Evolutionary conservation across 2,329 filamentous ascomycete species (phyloP), one percentile per base, ranked within the genome.

Genomic region (Calonectria montana): DNA sequence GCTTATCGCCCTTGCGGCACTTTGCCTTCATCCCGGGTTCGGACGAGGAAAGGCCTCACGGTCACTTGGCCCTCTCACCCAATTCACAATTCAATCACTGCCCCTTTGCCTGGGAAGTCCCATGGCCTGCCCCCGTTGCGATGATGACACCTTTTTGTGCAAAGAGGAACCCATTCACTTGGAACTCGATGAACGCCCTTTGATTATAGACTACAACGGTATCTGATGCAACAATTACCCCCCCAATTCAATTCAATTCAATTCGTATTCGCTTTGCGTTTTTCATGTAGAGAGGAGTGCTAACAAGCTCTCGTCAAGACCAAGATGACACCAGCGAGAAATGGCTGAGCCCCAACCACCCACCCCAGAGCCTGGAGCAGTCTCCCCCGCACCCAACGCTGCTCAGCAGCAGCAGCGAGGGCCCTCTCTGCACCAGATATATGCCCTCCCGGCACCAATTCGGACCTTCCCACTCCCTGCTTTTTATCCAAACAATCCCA

Each of bases 181-280:
- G 84, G 87, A 81, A 86, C 89, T 90, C 89, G 76, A 85, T 93
- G 91, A 88, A 85, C 85, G 90, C 86, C 88, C 87, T 87, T 89
- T 83, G 31, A 59, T 59, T 91, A 92, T 93, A 94, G 94, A 97
- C 94, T 97, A 97, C 94, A 96, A 97, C 94, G 94, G 94, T 97
- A 97, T 97, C 94, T 97, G 94, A 97, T 90, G 87, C 81, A 82
- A 82, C 75, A 59, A 37, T 37, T 16, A 59, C 37, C 15, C 37
- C 31, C 21, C 21, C 35, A 39, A 39, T 39, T 59, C 53, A 35
- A 35, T 35, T 35, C 31, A 35, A 35, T 35, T 35, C 31, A 39
- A 23, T 9, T 21, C 21, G 43, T 21, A 39, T 16, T 59, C 39
- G 31, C 8, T 37, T 59, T 59, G 18, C n/a, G 23, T 59, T 37